These are phyloP conservation scores for Marsdenia floribunda DNA, from an alignment of 257 asterid genomes.

Conservation along the genomic window DNA sequence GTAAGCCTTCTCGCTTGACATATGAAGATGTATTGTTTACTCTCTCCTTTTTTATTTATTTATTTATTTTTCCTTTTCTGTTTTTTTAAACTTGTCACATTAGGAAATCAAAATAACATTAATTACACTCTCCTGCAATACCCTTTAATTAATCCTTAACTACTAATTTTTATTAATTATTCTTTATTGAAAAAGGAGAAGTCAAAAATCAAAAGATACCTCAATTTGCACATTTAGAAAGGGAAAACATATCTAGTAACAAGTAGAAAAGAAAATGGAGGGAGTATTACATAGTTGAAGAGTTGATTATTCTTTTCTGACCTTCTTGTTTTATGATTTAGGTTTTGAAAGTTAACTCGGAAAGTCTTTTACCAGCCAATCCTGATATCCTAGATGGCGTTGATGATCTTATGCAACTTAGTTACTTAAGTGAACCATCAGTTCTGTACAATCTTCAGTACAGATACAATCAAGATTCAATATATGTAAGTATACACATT, in stretches of 20 bases:
- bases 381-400: conserved; percentile 98
- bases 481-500: conserved; percentile 59
- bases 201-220: too few relatives aligned
- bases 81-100: too few relatives aligned
- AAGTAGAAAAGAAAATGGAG: too few relatives aligned
- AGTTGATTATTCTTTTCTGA: conserved; percentile 2
- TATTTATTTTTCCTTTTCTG: too few relatives aligned
- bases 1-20: conserved; percentile 37
- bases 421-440: conserved; percentile 93
- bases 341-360: conserved; percentile 76
- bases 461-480: conserved; percentile 78
- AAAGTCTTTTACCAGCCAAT: conserved; percentile 70
- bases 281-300: neutral
- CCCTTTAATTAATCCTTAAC: too few relatives aligned
- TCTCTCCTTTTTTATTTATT: too few relatives aligned
- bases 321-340: conserved; percentile 20
- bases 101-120: too few relatives aligned
- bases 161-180: too few relatives aligned
- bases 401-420: conserved; percentile 95
- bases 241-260: too few relatives aligned
- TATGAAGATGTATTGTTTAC: conserved; percentile 7
- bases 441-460: conserved; percentile 88
- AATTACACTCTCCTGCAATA: too few relatives aligned
- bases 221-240: too few relatives aligned
- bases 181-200: too few relatives aligned